Percentiles rank a stretch among this genome's conserved stretches.
These are phyloP conservation scores for Macrotyloma uniflorum DNA, from an alignment of 306 rosid genomes.

Conservation along the genomic window DNA sequence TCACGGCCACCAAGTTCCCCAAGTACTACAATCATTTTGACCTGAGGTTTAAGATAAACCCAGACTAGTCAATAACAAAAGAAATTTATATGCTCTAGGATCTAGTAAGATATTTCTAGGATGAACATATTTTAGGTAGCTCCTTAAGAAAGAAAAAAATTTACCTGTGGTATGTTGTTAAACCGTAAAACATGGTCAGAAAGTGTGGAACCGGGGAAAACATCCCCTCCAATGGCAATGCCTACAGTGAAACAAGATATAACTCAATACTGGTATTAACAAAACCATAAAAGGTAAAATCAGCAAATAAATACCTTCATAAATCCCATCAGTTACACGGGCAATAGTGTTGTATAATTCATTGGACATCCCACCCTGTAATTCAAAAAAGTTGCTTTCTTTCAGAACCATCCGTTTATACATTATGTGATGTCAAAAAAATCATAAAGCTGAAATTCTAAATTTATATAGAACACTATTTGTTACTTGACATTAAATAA, in stretches of 20 bases:
- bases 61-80: conserved; percentile 28
- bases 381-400: conserved; percentile 37
- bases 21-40: conserved; percentile 93
- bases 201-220: conserved; percentile 98
- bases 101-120: conserved; percentile 9
- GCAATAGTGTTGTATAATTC: conserved; percentile 89
- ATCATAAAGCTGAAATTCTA: conserved; percentile 13
- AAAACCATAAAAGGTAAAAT: conserved; percentile 29
- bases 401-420: conserved; percentile 28
- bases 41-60: conserved; percentile 54
- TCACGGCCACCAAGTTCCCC: conserved; percentile 99
- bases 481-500: conserved; percentile 3
- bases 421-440: neutral
- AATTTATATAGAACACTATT: conserved; percentile 18
- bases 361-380: conserved; percentile 99
- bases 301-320: conserved; percentile 69
- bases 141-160: conserved; percentile 26
- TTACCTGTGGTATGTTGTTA: conserved; percentile 97
- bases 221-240: conserved; percentile 99
- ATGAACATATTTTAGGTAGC: conserved; percentile 28
- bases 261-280: conserved; percentile 29
- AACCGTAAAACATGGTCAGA: conserved; percentile 98
- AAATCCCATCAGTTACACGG: conserved; percentile 97
- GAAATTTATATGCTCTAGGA: conserved; percentile 5
- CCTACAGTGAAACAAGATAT: conserved; percentile 57